phyloP scores from a whole-genome alignment of 176 grass and related monocot genomes.

The Rhynchospora tenuis region DNA sequence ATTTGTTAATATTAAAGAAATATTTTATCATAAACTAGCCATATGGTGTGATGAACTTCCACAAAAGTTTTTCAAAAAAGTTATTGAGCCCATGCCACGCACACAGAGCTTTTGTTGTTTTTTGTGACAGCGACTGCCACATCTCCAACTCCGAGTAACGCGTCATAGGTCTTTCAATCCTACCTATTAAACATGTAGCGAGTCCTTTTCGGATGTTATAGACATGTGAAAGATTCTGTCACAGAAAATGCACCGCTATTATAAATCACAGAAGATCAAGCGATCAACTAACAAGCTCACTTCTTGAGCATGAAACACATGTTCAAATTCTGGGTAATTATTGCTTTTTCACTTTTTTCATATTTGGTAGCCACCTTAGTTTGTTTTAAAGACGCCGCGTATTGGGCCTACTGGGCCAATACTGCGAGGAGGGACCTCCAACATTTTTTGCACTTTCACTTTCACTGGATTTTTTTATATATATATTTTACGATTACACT shows the following conservation, averaged over 20 bases:
- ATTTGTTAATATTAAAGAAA: no score
- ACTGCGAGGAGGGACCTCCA: neutral
- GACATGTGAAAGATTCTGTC: neutral
- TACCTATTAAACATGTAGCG: no score
- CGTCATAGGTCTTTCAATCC: no score
- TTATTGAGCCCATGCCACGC: neutral
- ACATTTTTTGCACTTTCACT: no score
- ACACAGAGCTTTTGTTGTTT: neutral
- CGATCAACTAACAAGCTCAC: neutral
- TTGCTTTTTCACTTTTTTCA: no score
- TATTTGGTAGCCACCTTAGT: neutral
- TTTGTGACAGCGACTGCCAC: neutral
- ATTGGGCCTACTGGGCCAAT: neutral
- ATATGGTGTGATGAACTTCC: neutral
- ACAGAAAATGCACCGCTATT: neutral
- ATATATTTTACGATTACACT: no score
- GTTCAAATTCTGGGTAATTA: neutral
- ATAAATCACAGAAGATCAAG: neutral
- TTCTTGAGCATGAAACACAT: neutral
- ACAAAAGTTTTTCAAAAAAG: neutral
- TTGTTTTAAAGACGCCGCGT: neutral
- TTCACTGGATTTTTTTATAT: no score
- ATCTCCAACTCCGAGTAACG: neutral
- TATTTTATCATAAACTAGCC: no score
- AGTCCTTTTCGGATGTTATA: neutral